phyloP scores from a whole-genome alignment of 495 filamentous ascomycete genomes.

The Hyphodiscus hymeniophilus region DNA sequence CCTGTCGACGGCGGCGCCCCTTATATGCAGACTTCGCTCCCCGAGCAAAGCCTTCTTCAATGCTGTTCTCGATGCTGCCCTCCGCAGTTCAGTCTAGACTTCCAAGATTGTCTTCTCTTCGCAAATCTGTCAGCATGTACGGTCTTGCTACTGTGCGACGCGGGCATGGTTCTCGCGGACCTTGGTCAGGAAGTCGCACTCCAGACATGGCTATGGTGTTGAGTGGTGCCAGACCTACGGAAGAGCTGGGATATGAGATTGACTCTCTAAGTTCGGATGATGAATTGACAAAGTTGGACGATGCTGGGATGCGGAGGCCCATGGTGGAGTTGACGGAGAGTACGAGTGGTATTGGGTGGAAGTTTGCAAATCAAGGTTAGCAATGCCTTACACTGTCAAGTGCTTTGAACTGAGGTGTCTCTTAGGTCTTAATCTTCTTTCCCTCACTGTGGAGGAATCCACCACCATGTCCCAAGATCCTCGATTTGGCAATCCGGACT shows the following conservation, averaged over 20 bases:
- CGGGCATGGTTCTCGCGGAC: conserved; percentile 1
- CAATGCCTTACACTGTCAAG: not conserved
- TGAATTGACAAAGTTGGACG: not conserved
- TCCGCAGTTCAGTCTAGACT: conserved; percentile 16
- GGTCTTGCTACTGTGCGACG: conserved; percentile 6
- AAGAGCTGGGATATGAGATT: conserved; percentile 2
- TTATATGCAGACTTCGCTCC: conserved; percentile 8
- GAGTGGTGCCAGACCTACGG: not conserved
- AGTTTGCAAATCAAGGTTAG: conserved; percentile 37
- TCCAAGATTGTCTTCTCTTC: conserved; percentile 18
- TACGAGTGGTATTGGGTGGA: conserved; percentile 34
- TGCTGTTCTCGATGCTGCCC: conserved; percentile 21
- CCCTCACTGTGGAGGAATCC: conserved; percentile 30
- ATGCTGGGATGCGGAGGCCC: not conserved
- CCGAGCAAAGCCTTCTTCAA: conserved; percentile 9
- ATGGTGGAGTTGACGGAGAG: conserved; percentile 18
- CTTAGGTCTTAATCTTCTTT: conserved; percentile 30
- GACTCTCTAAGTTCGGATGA: conserved; percentile 6
- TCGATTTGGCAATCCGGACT: conserved; percentile 24
- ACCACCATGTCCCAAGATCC: conserved; percentile 14
- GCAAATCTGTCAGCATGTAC: conserved; percentile 15
- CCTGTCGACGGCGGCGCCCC: not conserved
- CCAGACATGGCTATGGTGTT: conserved; percentile 16
- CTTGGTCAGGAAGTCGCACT: conserved; percentile 4
- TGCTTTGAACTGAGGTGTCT: not conserved